Base-by-base conservation (phyloP, 768 basidiomycete genomes). In the Clitopilus hobsonii region DNA sequence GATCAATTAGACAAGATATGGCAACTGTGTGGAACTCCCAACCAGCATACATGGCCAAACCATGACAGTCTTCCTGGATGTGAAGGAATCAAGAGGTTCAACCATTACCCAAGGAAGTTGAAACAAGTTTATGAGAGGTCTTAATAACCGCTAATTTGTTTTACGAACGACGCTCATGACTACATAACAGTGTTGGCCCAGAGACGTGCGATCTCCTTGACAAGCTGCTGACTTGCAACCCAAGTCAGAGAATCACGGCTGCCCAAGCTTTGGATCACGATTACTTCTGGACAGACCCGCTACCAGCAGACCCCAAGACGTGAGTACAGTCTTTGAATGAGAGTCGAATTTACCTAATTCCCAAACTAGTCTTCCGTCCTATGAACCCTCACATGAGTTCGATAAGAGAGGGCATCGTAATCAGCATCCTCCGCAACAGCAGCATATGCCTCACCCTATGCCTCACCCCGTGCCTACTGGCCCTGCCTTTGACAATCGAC, bases 1-100 rank as follows among this genome's bases (percentile, higher is more conserved):
- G 91, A 95, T 68, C 97, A 98, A 65, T 71, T 97, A 8, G 85
- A 89, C 61, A 86, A 85, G 70, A 98, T 99, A 53, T 96, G 90
- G 81, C 73, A 80, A 56, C 71, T 94, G n/a, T 94, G 93, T 62
- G 97, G 95, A 4, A 82, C 91, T 10, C 94, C 94, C 1, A 89
- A 85, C 58, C 85, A 89, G 58, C 85, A 88, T 51, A 83, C 77
- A 14, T 92, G 90, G 90, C 88, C 90, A 0, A 84, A 89, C 62
- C 84, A 79, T 50, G 89, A 91, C 64, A 71, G 72, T 4, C 63
- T 92, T 14, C 90, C 89, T 52, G 89, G 89, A 1, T 91, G 89
- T 57, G 89, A 91, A 52, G 89, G 89, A 13, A 79, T 90, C 51
- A 89, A 82, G 60, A 74, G 84, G 36, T 89, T 88, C 67, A 69